Percentiles rank a stretch among this genome's conserved stretches.
Conservation (phyloP, 345 rosid genomes). For the Moricandia moricandioides region DNA sequence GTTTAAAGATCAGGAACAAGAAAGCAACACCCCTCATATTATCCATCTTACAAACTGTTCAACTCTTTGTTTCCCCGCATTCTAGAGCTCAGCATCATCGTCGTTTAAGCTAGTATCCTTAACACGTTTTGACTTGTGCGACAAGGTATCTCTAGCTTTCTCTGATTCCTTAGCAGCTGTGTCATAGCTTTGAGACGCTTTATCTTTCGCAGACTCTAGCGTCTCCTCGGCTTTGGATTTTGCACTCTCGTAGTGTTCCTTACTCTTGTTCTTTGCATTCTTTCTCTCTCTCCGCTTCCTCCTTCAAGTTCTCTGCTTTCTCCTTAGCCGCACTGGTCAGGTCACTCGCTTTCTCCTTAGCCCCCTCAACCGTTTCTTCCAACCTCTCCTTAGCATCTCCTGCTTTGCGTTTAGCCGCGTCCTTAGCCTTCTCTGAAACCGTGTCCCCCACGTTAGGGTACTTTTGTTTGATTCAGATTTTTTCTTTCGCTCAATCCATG, state of each 20-base stretch:
- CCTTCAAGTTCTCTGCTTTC: slow-evolving; percentile 28
- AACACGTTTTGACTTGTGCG: slow-evolving; percentile 29
- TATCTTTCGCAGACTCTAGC: slow-evolving; percentile 31
- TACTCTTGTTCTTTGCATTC: slow-evolving; percentile 24
- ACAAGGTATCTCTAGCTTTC: slow-evolving; percentile 33
- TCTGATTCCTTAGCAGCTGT: slow-evolving; percentile 28
- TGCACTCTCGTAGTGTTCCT: slow-evolving; percentile 23
- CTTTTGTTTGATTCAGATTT: slow-evolving; percentile 14
- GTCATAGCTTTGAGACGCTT: slow-evolving; percentile 24
- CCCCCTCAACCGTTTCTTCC: slow-evolving; percentile 25
- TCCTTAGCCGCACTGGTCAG: slow-evolving; percentile 30
- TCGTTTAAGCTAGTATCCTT: slow-evolving; percentile 24
- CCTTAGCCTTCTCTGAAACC: slow-evolving; percentile 30
- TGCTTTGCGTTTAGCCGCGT: slow-evolving; percentile 26
- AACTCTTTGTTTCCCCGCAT: background rate
- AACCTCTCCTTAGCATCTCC: slow-evolving; percentile 25
- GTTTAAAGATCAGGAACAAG: background rate
- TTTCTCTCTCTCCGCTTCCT: slow-evolving; percentile 28
- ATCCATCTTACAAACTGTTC: background rate
- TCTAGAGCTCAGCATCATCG: slow-evolving; percentile 35
- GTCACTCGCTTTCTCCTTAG: slow-evolving; percentile 34
- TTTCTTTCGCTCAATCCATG: slow-evolving; percentile 22
- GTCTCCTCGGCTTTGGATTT: slow-evolving; percentile 32
- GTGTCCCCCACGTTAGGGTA: slow-evolving; percentile 27
- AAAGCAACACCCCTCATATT: background rate